Percentiles rank a stretch among this genome's conserved stretches.
phyloP scores from a whole-genome alignment of 2,329 filamentous ascomycete genomes.

The Akanthomyces muscarius region DNA sequence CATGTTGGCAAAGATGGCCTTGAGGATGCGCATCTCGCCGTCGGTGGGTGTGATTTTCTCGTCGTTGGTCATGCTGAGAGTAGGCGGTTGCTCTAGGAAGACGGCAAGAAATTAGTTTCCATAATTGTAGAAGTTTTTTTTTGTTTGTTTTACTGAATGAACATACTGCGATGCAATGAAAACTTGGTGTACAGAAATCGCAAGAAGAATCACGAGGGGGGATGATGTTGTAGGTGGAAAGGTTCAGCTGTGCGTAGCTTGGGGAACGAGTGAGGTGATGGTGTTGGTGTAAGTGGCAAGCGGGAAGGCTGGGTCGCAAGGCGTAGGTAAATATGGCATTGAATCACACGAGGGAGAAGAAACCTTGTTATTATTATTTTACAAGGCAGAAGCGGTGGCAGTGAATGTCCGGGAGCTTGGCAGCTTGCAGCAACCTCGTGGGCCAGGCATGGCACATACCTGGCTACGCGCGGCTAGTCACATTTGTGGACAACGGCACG shows the following conservation, averaged over 20 bases:
- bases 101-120: not conserved
- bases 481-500: not conserved
- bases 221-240: not conserved
- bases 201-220: not conserved
- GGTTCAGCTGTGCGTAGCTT: not conserved
- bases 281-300: not conserved
- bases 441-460: too few relatives aligned
- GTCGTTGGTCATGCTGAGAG: conserved; percentile 19
- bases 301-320: not conserved
- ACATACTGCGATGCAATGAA: not conserved
- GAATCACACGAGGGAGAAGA: not conserved
- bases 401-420: not conserved
- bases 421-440: not conserved
- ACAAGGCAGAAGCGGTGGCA: not conserved
- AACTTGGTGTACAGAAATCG: not conserved
- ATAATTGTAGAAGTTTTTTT: too few relatives aligned
- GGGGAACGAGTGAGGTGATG: not conserved
- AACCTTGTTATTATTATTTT: not conserved
- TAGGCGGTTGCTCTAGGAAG: not conserved
- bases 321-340: not conserved
- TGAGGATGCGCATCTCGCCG: conserved; percentile 36
- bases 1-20: conserved; percentile 41
- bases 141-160: too few relatives aligned
- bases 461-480: not conserved
- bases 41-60: conserved; percentile 26